These are phyloP conservation scores for Anthoceros angustus DNA, from an alignment of 225 moss, liverwort and hornwort species.

Conservation along the genomic window DNA sequence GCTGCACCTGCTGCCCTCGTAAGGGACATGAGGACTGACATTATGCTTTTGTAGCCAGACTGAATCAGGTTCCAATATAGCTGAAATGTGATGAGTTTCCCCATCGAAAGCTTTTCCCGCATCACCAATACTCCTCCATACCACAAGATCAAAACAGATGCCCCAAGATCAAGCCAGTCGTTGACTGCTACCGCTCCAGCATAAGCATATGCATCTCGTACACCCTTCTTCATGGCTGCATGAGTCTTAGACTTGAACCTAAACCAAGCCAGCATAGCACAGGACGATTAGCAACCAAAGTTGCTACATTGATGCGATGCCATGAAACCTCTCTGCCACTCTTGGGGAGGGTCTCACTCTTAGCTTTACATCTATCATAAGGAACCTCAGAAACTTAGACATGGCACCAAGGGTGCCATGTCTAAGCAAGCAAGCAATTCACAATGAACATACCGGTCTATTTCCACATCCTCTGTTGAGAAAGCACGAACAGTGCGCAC, in stretches of 20 bases:
- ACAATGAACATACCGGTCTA: constrained; percentile 30
- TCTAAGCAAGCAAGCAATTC: neutral
- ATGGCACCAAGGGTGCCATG: constrained; percentile 38
- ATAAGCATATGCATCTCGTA: constrained; percentile 89
- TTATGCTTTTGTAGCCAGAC: constrained; percentile 80
- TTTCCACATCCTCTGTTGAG: constrained; percentile 92
- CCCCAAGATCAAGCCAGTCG: constrained; percentile 95
- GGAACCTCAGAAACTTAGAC: constrained; percentile 7
- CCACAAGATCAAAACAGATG: constrained; percentile 94
- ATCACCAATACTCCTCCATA: constrained; percentile 93
- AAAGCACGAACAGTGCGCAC: constrained; percentile 94
- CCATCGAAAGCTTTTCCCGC: constrained; percentile 77
- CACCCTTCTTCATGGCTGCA: constrained; percentile 42
- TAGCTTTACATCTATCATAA: neutral
- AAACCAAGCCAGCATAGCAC: neutral
- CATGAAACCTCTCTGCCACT: neutral
- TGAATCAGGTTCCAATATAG: constrained; percentile 99
- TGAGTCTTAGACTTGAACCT: constrained; percentile 2
- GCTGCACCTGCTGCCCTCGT: constrained; percentile 98
- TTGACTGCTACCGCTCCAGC: constrained; percentile 97
- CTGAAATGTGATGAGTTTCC: constrained; percentile 85
- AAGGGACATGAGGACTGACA: constrained; percentile 96
- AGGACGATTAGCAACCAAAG: neutral
- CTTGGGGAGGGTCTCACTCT: too few relatives aligned
- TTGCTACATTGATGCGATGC: neutral